phyloP scores from a whole-genome alignment of 768 basidiomycete species.

The Filobasidium floriforme region DNA sequence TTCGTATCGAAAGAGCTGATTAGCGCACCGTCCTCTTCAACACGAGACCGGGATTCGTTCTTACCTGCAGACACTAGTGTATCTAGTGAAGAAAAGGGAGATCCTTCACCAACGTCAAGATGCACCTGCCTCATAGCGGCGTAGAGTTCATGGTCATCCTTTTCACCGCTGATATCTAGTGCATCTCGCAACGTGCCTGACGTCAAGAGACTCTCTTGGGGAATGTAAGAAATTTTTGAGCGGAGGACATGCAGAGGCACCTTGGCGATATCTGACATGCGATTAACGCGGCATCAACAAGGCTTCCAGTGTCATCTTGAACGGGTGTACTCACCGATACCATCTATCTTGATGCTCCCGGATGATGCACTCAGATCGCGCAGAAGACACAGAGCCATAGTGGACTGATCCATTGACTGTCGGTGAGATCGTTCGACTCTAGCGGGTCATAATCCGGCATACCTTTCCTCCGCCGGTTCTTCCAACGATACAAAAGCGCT shows the following conservation, averaged over 20 bases:
- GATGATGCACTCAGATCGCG: conserved; percentile 29
- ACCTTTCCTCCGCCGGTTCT: conserved; percentile 33
- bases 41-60: not conserved
- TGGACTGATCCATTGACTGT: conserved; percentile 12
- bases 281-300: no score
- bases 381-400: conserved; percentile 40
- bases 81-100: conserved; percentile 32
- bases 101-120: conserved; percentile 26
- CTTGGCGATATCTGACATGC: conserved; percentile 27
- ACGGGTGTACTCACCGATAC: conserved; percentile 27
- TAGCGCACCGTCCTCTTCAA: conserved; percentile 36
- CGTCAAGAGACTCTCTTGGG: conserved; percentile 41
- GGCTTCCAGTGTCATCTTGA: no score
- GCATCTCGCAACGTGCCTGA: conserved; percentile 41
- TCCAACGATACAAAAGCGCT: conserved; percentile 40
- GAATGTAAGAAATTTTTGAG: conserved; percentile 39
- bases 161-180: conserved; percentile 36
- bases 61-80: conserved; percentile 37
- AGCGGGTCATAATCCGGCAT: no score
- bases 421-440: no score
- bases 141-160: conserved; percentile 38
- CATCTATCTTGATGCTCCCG: conserved; percentile 40
- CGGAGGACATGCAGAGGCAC: conserved; percentile 34
- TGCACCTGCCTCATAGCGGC: conserved; percentile 40
- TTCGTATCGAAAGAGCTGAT: conserved; percentile 23